phyloP scores from a whole-genome alignment of 116 monocot genomes.

The Trichopus zeylanicus region DNA sequence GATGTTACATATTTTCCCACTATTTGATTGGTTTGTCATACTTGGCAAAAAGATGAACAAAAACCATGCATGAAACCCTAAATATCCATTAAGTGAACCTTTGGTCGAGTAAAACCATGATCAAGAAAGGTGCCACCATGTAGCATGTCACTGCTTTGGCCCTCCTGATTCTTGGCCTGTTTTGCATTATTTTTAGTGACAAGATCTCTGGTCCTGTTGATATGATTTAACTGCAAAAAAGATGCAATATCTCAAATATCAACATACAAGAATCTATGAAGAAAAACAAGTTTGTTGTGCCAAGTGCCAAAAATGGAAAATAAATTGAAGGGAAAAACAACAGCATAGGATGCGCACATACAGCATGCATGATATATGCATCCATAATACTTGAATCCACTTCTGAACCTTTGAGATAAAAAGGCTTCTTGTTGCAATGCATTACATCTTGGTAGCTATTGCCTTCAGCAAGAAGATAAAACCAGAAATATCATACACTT shows the following conservation, averaged over 20 bases:
- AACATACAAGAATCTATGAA: slow-evolving; percentile 2
- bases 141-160: slow-evolving; percentile 37
- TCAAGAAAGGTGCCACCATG: slow-evolving; percentile 57
- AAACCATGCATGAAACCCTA: not conserved
- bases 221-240: slow-evolving; percentile 77
- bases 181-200: slow-evolving; percentile 74
- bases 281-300: not conserved
- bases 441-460: slow-evolving; percentile 84
- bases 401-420: slow-evolving; percentile 65
- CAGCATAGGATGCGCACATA: slow-evolving; percentile 23
- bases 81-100: slow-evolving; percentile 35
- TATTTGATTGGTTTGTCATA: not conserved
- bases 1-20: not conserved
- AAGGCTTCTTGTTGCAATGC: slow-evolving; percentile 87
- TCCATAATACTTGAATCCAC: slow-evolving; percentile 87
- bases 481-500: not conserved
- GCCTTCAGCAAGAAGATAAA: slow-evolving; percentile 32
- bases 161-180: slow-evolving; percentile 40
- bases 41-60: not conserved
- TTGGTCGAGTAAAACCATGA: slow-evolving; percentile 98
- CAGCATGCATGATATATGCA: slow-evolving; percentile 90
- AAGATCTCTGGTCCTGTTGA: slow-evolving; percentile 61
- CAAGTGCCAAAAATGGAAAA: not conserved
- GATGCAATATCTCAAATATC: not conserved
- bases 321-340: not conserved